Base-by-base conservation (phyloP, 2,329 filamentous ascomycete genomes). In the Beauveria rudraprayagi region DNA sequence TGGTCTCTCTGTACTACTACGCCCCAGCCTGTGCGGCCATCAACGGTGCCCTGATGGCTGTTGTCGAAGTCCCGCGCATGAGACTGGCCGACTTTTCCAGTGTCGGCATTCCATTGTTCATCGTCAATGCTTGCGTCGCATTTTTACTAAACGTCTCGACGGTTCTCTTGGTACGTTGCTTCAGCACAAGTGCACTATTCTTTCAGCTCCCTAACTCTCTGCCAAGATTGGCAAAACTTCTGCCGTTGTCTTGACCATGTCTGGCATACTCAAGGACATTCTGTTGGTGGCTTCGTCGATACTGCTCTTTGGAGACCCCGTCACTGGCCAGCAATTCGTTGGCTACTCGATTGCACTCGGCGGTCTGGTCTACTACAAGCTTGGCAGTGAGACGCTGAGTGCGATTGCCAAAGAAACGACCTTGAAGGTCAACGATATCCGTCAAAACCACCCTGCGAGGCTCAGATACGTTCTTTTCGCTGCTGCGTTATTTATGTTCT, bases 1-100 rank as follows among this genome's bases (percentile, higher is more conserved):
- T 94, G 30, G 90, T 94, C 60, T 94, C 90, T 28, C 84, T 94
- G 9, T 94, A 94, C 83, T 94, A 94, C 81, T 94, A 92, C 69
- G 91, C 91, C 2, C 90, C 90, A 14, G 86, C 91, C 61, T 94
- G 90, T 75, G 90, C 90, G 48, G 77, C 84, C 72, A 92, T 94
- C 86, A 94, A 94, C 78, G 84, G 87, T 67, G 71, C 85, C 10
- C 83, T 92, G 52, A 88, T 89, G 61, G 77, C 93, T 37, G 77
- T 90, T 70, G 86, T 87, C 77, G 90, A 94, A 75, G 73, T 92
- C 2, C 89, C 89, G 66, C 80, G 77, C 66, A 81, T 92, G 70
- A 81, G 80, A 62, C 83, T 91, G 78, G 79, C 76, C 44, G 88
- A 93, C 66, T 79, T 94, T 63, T 83, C 89, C 77, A 79, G 85